Conservation (phyloP, 192 early-diverging fungal genomes). For the Podila verticillata region DNA sequence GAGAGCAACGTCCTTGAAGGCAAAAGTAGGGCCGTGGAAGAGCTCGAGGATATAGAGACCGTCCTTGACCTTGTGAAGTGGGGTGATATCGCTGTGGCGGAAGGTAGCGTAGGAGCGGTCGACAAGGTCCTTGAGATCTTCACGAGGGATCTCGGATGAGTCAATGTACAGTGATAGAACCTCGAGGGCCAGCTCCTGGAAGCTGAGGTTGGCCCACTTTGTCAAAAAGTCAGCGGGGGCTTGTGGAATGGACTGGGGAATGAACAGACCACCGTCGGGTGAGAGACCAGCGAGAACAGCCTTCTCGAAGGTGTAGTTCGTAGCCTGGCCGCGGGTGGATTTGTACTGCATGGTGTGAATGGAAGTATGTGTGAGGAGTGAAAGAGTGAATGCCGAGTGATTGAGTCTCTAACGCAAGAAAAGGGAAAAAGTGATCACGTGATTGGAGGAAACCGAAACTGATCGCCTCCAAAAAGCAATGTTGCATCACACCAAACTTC, state of each 20-base stretch:
- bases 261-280: constrained; percentile 94
- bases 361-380: constrained; percentile 6
- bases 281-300: constrained; percentile 93
- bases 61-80: constrained; percentile 71
- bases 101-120: constrained; percentile 84
- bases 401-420: not conserved
- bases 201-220: constrained; percentile 78
- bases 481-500: not conserved
- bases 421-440: not conserved
- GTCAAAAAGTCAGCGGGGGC: constrained; percentile 76
- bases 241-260: constrained; percentile 84
- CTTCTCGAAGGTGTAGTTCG: constrained; percentile 84
- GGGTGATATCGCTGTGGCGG: constrained; percentile 77
- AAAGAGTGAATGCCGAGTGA: not conserved
- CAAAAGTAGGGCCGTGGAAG: constrained; percentile 97
- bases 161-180: constrained; percentile 89
- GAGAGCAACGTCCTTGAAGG: constrained; percentile 98
- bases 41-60: constrained; percentile 88
- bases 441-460: too few relatives aligned
- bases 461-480: too few relatives aligned
- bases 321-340: constrained; percentile 85
- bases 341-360: constrained; percentile 83
- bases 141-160: constrained; percentile 75
- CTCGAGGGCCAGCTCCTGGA: constrained; percentile 83
- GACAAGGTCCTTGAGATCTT: constrained; percentile 75